Evolutionary conservation across 2,329 filamentous ascomycete species (phyloP).

Genomic region (Fusarium temperatum): DNA sequence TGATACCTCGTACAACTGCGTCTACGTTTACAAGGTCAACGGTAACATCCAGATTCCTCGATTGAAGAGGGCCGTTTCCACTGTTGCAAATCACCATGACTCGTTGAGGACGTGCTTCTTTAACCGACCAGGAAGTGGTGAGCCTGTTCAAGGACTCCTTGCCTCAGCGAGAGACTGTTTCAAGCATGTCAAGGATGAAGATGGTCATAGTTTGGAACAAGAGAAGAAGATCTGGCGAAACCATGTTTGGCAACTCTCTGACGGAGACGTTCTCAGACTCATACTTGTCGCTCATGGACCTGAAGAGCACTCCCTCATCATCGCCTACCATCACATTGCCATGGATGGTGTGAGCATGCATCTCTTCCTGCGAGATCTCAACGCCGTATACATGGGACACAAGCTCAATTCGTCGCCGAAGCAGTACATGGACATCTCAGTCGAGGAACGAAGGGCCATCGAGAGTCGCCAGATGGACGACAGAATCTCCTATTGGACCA

Average conservation of each 20-base stretch:
- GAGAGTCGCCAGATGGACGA: background rate
- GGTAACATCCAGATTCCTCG: background rate
- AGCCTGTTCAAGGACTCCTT: background rate
- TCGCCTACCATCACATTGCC: background rate
- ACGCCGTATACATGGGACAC: background rate
- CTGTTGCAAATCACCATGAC: background rate
- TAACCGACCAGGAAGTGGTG: background rate
- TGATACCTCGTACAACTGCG: background rate
- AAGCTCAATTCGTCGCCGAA: background rate
- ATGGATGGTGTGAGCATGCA: conserved; percentile 2
- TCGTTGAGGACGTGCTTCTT: background rate
- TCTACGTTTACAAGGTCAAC: background rate
- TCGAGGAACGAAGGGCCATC: background rate
- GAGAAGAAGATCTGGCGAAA: background rate
- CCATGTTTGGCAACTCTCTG: background rate
- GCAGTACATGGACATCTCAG: background rate
- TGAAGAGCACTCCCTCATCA: background rate
- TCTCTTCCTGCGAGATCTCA: background rate
- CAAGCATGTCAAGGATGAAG: background rate
- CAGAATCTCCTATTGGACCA: background rate
- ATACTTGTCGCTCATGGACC: background rate
- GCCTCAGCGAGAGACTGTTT: background rate
- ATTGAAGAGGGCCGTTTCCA: background rate
- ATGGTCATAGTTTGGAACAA: background rate
- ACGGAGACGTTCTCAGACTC: background rate